These are phyloP conservation scores for Quercus mongolica DNA, from an alignment of 306 rosid species.

Conservation along the genomic window DNA sequence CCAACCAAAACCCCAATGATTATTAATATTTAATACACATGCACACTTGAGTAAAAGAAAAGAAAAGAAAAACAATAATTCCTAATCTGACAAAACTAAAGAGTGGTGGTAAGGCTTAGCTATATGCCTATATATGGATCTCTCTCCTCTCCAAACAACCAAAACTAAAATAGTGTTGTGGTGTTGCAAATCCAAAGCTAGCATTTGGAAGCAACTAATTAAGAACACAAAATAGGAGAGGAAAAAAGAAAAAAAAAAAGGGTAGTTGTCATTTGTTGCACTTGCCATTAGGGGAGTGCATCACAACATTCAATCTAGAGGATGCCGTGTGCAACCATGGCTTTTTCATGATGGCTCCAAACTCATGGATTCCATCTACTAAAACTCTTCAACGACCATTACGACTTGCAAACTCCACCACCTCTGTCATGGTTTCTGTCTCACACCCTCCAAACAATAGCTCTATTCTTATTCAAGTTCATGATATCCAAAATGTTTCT, in stretches of 20 bases:
- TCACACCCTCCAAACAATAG: neutral
- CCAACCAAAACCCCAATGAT: too few relatives aligned
- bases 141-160: too few relatives aligned
- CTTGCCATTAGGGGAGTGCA: neutral
- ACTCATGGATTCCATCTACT: constrained; percentile 32
- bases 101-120: too few relatives aligned
- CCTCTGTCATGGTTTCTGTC: constrained; percentile 20
- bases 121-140: too few relatives aligned
- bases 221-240: too few relatives aligned
- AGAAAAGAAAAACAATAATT: too few relatives aligned
- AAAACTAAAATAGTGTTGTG: too few relatives aligned
- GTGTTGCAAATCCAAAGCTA: too few relatives aligned
- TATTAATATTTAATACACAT: too few relatives aligned
- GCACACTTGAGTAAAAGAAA: too few relatives aligned
- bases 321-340: constrained; percentile 46
- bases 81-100: too few relatives aligned
- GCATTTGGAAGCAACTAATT: too few relatives aligned
- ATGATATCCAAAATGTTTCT: neutral
- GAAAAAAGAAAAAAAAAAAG: neutral
- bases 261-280: neutral
- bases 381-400: constrained; percentile 35
- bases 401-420: constrained; percentile 17
- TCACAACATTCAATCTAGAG: constrained; percentile 17
- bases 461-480: constrained; percentile 16
- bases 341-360: constrained; percentile 49